Percentiles rank a stretch among this genome's conserved stretches.
Evolutionary conservation across 1,139 yeast species (phyloP).

Genomic region (Geotrichum bryndzae): DNA sequence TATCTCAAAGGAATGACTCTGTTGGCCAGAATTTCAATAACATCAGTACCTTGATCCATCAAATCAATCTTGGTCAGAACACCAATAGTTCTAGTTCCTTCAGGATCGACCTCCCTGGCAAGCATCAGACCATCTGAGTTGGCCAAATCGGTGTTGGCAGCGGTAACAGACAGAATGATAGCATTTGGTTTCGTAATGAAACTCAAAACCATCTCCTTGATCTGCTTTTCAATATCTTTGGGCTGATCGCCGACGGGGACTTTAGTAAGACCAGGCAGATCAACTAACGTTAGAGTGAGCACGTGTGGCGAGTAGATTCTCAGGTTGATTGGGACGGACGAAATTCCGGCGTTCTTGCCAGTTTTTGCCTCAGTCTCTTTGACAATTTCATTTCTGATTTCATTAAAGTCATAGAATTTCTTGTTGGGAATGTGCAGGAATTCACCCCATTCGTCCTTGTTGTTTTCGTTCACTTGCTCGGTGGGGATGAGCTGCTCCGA

Average conservation of each 20-base stretch:
- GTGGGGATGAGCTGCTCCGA: slow-evolving; percentile 5
- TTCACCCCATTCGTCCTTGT: slow-evolving; percentile 82
- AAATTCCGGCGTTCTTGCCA: slow-evolving; percentile 88
- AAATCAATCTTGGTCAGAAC: slow-evolving; percentile 93
- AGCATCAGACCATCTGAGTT: slow-evolving; percentile 94
- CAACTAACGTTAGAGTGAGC: slow-evolving; percentile 91
- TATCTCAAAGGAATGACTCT: slow-evolving; percentile 90
- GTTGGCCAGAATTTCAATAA: slow-evolving; percentile 91
- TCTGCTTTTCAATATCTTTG: slow-evolving; percentile 90
- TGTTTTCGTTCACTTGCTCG: slow-evolving; percentile 16
- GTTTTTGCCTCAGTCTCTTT: slow-evolving; percentile 92
- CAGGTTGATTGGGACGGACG: slow-evolving; percentile 86
- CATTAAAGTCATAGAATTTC: slow-evolving; percentile 83
- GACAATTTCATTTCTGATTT: slow-evolving; percentile 84
- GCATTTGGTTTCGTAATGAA: slow-evolving; percentile 95
- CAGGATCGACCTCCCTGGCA: slow-evolving; percentile 97
- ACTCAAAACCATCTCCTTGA: slow-evolving; percentile 88
- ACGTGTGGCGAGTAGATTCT: slow-evolving; percentile 96
- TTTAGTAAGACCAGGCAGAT: slow-evolving; percentile 94
- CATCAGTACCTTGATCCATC: slow-evolving; percentile 99
- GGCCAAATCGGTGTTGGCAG: slow-evolving; percentile 96
- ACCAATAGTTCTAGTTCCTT: slow-evolving; percentile 93
- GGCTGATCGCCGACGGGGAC: slow-evolving; percentile 99
- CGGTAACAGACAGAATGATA: slow-evolving; percentile 88
- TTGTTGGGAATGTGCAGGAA: slow-evolving; percentile 88